Evolutionary conservation across 495 filamentous ascomycete species (phyloP).

Genomic region (Daldinia caldariorum): DNA sequence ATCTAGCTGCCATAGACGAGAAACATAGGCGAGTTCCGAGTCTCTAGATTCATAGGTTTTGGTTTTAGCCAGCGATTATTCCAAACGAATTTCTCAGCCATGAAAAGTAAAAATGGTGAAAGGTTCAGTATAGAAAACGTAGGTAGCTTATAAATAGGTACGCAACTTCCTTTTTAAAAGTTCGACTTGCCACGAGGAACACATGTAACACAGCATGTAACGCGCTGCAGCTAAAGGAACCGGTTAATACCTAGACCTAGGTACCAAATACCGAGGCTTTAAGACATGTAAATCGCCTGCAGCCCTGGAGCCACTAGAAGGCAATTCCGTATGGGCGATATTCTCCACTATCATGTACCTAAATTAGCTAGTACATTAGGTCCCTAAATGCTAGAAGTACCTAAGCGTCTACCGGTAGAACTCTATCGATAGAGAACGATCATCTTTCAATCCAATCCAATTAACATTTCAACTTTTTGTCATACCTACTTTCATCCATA

Average conservation of each 20-base stretch:
- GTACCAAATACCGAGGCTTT: constrained; percentile 33
- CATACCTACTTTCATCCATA: too few species aligned
- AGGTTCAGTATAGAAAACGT: neutral
- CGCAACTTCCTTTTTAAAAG: neutral
- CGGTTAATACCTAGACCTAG: too few species aligned
- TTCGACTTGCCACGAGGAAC: neutral
- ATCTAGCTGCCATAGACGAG: neutral
- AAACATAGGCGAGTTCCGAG: neutral
- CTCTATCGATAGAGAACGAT: constrained; percentile 13
- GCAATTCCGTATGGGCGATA: neutral
- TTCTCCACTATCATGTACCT: neutral
- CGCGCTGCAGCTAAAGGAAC: neutral
- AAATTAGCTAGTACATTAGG: too few species aligned
- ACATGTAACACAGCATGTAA: constrained; percentile 4
- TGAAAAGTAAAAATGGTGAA: neutral
- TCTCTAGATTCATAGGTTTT: neutral
- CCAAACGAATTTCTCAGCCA: neutral
- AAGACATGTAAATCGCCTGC: constrained; percentile 30
- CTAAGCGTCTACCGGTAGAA: neutral
- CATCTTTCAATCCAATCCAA: constrained; percentile 7
- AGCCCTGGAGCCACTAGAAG: neutral
- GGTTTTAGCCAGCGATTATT: neutral
- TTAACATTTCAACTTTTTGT: constrained; percentile 1
- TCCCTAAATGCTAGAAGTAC: neutral
- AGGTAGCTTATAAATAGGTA: neutral